Base-by-base conservation (phyloP, 2,329 filamentous ascomycete genomes). In the Colletotrichum coccodes region DNA sequence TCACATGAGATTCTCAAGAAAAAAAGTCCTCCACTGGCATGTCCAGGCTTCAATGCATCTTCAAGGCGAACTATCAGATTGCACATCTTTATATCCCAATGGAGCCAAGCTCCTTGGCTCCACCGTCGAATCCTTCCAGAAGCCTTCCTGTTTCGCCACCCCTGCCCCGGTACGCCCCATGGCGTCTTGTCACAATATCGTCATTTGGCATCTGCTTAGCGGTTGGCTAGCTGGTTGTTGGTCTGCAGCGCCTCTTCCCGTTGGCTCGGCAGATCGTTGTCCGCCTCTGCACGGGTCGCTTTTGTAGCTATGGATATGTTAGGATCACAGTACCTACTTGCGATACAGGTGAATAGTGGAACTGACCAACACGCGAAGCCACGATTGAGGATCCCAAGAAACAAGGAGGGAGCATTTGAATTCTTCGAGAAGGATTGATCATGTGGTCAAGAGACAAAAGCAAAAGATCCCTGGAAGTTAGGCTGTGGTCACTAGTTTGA, bases 91-190 rank as follows among this genome's bases (percentile, higher is more conserved):
- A 16, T 44, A 18, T 18, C 47, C 34, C 26, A 12, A 32, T 6
- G 50, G 30, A 26, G 54, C 59, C 30, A 47, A 57, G 64, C 40
- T 23, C 8, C 18, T 9, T 1, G 4, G 18, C 6, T 26, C 54
- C 66, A 44, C 61, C 16, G 2, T 38, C 32, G 49, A 68, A 60
- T 65, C 61, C 61, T 68, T 68, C 66, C 47, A 60, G 66, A 65
- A 68, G 47, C 54, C 47, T 68, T 68, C 54, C 66, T 40, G 18
- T 65, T 60, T 42, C 61, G 66, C 66, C 66, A 68, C 64, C 52
- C 59, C 64, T 67, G 59, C 36, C 21, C 59, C 59, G 30, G 28
- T 6, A 28, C 34, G 32, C 50, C n/a, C 21, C 12, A n/a, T 21
- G 14, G 18, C 42, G 52, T 52, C 28, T 36, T 42, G 44, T 42